Evolutionary conservation across 202 grass and related monocot species (phyloP).

Genomic region (Elaeis oleifera): DNA sequence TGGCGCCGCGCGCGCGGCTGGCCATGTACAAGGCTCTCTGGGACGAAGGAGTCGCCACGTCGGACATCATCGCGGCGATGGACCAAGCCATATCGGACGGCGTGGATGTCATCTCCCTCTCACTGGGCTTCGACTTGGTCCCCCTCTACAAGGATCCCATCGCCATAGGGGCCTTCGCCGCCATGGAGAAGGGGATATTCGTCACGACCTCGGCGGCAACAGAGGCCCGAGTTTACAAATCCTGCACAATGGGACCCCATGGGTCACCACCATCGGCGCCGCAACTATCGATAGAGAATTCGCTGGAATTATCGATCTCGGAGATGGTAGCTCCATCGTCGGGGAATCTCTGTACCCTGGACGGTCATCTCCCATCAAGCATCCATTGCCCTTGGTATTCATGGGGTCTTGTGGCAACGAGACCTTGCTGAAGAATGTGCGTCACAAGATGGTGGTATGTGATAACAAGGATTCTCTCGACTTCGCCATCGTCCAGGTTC

Average conservation of each 20-base stretch:
- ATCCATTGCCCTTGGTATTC: constrained; percentile 21
- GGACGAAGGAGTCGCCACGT: constrained; percentile 32
- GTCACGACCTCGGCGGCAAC: constrained; percentile 59
- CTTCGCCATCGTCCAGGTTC: neutral
- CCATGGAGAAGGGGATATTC: constrained; percentile 53
- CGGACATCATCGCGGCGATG: constrained; percentile 58
- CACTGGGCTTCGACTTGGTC: constrained; percentile 25
- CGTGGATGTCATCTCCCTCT: constrained; percentile 71
- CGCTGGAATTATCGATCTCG: constrained; percentile 26
- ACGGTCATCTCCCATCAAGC: constrained; percentile 27
- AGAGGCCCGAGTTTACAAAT: constrained; percentile 14
- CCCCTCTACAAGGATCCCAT: constrained; percentile 57
- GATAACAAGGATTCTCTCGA: neutral
- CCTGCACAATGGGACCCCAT: constrained; percentile 66
- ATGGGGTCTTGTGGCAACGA: constrained; percentile 32
- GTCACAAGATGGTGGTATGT: constrained; percentile 31
- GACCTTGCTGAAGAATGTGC: constrained; percentile 9
- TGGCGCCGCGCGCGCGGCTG: constrained; percentile 40
- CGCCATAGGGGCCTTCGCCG: constrained; percentile 60
- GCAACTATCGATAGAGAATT: constrained; percentile 51
- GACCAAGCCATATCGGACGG: constrained; percentile 60
- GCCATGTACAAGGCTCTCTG: constrained; percentile 82
- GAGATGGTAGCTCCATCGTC: constrained; percentile 18
- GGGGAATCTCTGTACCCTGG: constrained; percentile 42
- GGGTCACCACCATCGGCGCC: constrained; percentile 61